Percentiles rank a stretch among this genome's conserved stretches.
Evolutionary conservation across 164 flowering plant species (phyloP).

Genomic region (Umbilicus rupestris): DNA sequence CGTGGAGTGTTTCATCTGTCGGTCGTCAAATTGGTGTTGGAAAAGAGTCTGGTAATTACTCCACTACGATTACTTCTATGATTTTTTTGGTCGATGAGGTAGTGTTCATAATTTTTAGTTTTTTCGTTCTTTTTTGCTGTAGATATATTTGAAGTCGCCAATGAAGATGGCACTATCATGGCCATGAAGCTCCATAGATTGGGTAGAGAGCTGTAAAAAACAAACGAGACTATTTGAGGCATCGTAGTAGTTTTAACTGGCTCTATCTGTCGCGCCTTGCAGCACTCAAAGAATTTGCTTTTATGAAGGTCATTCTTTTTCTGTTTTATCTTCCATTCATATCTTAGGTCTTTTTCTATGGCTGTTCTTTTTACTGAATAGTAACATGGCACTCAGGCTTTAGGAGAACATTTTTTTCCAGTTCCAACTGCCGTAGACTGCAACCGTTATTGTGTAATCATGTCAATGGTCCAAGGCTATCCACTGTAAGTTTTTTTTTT

Average conservation of each 20-base stretch:
- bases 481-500: constrained; percentile 64
- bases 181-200: constrained; percentile 93
- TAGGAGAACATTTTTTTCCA: constrained; percentile 80
- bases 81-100: not conserved
- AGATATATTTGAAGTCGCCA: constrained; percentile 95
- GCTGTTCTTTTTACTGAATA: not conserved
- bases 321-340: not conserved
- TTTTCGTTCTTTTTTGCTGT: not conserved
- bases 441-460: constrained; percentile 90
- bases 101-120: not conserved
- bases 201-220: constrained; percentile 93
- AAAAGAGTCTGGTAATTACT: constrained; percentile 72
- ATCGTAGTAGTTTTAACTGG: constrained; percentile 82
- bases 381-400: constrained; percentile 36
- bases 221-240: constrained; percentile 90
- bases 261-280: constrained; percentile 91
- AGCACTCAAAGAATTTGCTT: constrained; percentile 87
- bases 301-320: constrained; percentile 67
- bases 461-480: constrained; percentile 89
- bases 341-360: not conserved
- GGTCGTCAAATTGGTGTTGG: constrained; percentile 95
- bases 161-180: constrained; percentile 77
- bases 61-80: not conserved
- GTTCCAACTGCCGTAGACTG: constrained; percentile 91
- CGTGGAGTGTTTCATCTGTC: constrained; percentile 71